These are phyloP conservation scores for Chaetoceros tenuissimus DNA, from an alignment of 108 stramenopile species.

Conservation along the genomic window DNA sequence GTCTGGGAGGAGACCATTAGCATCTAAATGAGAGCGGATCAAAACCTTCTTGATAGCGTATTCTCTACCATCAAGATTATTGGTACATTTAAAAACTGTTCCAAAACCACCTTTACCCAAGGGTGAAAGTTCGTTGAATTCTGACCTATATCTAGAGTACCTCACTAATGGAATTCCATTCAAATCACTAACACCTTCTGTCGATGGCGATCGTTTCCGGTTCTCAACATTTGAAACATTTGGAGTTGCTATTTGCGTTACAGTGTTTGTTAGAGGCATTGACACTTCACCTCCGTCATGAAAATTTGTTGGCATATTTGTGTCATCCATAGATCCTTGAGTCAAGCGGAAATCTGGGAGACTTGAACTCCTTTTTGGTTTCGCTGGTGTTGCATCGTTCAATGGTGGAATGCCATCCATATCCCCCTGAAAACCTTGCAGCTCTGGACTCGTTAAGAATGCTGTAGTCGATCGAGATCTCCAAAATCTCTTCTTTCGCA, in stretches of 20 bases:
- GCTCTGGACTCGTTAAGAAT: no score
- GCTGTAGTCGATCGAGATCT: no score
- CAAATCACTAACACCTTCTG: constrained; percentile 13
- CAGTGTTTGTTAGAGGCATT: constrained; percentile 1
- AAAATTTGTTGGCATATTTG: no score
- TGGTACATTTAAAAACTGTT: constrained; percentile 69
- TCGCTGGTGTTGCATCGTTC: no score
- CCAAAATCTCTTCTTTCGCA: constrained; percentile 14
- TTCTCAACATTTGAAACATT: neutral
- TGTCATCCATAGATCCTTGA: no score
- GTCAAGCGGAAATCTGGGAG: no score
- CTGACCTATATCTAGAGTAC: constrained; percentile 74
- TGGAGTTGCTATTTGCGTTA: constrained; percentile 2
- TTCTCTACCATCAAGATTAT: constrained; percentile 76
- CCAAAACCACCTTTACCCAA: constrained; percentile 90
- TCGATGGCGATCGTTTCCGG: neutral
- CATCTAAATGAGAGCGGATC: constrained; percentile 25
- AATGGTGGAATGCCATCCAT: no score
- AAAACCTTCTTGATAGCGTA: constrained; percentile 94
- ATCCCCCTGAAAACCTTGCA: no score
- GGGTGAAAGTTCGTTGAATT: constrained; percentile 63
- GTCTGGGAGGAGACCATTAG: constrained; percentile 37
- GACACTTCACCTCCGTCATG: constrained; percentile 6
- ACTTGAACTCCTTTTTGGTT: no score
- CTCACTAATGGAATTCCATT: constrained; percentile 71